phyloP scores from a whole-genome alignment of 2,329 filamentous ascomycete species.

The Ceratocystis huliohia region DNA sequence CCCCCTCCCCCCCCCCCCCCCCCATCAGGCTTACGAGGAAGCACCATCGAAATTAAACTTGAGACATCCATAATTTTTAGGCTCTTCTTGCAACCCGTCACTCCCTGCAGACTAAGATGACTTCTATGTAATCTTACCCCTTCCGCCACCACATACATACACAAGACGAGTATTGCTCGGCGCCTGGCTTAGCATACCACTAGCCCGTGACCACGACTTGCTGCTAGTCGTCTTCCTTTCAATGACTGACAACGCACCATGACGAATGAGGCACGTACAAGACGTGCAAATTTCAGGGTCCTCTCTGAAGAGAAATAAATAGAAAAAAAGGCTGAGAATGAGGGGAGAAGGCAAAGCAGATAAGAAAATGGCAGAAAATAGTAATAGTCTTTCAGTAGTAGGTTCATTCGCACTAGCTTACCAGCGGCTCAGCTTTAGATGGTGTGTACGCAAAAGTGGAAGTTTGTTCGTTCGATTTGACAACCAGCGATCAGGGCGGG shows the following conservation, averaged over 20 bases:
- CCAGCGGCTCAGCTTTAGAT: neutral
- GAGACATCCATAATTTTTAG: neutral
- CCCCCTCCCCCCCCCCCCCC: neutral
- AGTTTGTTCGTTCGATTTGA: neutral
- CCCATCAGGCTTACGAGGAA: neutral
- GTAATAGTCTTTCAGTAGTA: too few species aligned
- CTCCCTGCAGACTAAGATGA: neutral
- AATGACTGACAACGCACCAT: neutral
- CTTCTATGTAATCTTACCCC: neutral
- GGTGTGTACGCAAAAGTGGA: neutral
- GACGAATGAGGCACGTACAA: neutral
- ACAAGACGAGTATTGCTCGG: neutral
- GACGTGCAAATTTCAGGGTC: neutral
- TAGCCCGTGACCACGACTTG: neutral
- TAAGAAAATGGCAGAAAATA: neutral
- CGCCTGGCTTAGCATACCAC: neutral
- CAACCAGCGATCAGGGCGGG: neutral
- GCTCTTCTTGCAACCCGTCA: neutral
- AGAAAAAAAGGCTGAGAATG: neutral
- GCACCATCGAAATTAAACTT: slow-evolving; percentile 5
- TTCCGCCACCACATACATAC: neutral
- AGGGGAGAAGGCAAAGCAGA: neutral
- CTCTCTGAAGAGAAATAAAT: neutral
- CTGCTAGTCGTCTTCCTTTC: neutral
- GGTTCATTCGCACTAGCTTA: neutral